Evolutionary conservation across 768 basidiomycete species (phyloP), one percentile per base, ranked within the genome.

Genomic region (Brasilioporus rufonigricans): DNA sequence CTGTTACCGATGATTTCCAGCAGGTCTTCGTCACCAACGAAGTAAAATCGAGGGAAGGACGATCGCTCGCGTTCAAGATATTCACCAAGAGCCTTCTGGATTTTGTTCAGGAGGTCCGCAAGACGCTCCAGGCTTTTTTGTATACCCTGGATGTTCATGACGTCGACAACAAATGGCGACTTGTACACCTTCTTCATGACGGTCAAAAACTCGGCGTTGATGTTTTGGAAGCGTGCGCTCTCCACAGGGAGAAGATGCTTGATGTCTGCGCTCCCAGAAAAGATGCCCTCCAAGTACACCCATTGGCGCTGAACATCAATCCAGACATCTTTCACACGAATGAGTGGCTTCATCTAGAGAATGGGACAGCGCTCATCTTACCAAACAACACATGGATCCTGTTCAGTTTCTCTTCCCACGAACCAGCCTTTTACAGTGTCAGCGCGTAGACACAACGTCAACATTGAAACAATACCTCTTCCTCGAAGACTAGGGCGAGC

Each of bases 131-230:
- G 76, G 60, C 90, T 94, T 76, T 99, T 98, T 75, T 99, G 97
- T 54, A 99, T 90, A 29, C 90, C 91, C 56, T 85, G 87, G 60
- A 98, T 96, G 68, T 95, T 95, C 80, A 98, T 85, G 52, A 99
- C 94, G 64, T 99, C 97, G 47, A 98, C 76, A 41, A 98, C 87
- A 71, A 98, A 96, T 0, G 97, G 95, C 14, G 96, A 98, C 74
- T 98, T 98, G 83, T 96, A 95, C 55, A 99, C 97, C 72, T 96
- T 96, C 80, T 98, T 98, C 97, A 99, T 98, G 60, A 98, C 94
- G 0, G 91, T 86, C 48, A 98, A 78, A 76, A 99, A 99, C 68
- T 99, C 97, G 43, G 92, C 84, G 70, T 99, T 98, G 80, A 99
- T 99, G 73, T 95, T 98, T 69, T 91, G 89, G 76, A 99, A 99